phyloP scores from a whole-genome alignment of 192 early-diverging fungal genomes.

The Gaertneriomyces sp. region DNA sequence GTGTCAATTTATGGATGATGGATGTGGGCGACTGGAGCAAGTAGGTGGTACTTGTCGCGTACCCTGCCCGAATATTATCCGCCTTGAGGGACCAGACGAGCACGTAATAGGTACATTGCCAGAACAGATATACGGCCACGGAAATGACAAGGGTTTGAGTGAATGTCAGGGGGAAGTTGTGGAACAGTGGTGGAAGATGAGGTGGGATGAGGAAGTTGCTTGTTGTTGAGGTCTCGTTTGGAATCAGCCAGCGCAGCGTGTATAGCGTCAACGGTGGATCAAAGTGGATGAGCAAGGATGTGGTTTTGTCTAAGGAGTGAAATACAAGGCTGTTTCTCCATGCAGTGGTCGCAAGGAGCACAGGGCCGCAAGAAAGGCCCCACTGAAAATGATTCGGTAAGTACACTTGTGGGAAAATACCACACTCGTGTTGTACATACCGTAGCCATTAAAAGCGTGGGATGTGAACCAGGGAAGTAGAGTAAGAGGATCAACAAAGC shows the following conservation, averaged over 20 bases:
- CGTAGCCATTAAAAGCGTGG: conserved; percentile 36
- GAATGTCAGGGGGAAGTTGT: conserved; percentile 17
- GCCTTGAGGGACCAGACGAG: conserved; percentile 31
- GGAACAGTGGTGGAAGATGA: neutral
- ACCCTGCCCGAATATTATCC: conserved; percentile 37
- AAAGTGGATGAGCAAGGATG: conserved; percentile 62
- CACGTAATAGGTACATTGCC: conserved; percentile 36
- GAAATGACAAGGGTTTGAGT: conserved; percentile 22
- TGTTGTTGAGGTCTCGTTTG: conserved; percentile 9
- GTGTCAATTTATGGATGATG: conserved; percentile 8
- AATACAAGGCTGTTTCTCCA: conserved; percentile 51
- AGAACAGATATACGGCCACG: conserved; percentile 45
- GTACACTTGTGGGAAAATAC: no score
- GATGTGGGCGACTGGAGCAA: conserved; percentile 48
- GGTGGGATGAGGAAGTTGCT: conserved; percentile 20
- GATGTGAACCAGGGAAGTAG: conserved; percentile 42
- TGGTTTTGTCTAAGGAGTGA: conserved; percentile 61
- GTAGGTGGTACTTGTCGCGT: conserved; percentile 62
- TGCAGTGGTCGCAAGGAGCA: conserved; percentile 63
- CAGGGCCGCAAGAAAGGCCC: conserved; percentile 58
- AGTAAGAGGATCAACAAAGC: conserved; percentile 50
- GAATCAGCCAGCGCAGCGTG: conserved; percentile 53
- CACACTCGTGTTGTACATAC: no score
- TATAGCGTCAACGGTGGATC: conserved; percentile 57
- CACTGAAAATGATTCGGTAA: neutral